phyloP scores from a whole-genome alignment of 2,329 filamentous ascomycete species.

The Curvularia eragrostidis region DNA sequence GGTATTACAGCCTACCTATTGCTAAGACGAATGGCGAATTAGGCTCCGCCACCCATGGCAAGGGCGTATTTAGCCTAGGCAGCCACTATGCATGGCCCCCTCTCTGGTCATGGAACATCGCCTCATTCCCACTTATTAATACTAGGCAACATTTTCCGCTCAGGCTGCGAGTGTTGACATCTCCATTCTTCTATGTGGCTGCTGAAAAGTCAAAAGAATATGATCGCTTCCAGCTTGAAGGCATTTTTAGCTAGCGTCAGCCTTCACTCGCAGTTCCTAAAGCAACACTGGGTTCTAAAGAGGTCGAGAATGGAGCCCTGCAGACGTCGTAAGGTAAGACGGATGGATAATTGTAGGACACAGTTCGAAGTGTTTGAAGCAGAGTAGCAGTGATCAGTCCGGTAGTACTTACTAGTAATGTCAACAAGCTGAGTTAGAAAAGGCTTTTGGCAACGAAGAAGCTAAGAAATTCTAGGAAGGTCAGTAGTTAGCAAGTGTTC shows the following conservation, averaged over 20 bases:
- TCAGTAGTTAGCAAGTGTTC: not conserved
- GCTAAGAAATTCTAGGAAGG: not conserved
- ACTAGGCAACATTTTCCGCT: not conserved
- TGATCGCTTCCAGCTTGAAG: constrained; percentile 10
- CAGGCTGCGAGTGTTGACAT: not conserved
- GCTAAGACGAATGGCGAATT: constrained; percentile 2
- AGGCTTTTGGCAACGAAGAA: not conserved
- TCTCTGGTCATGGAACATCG: not conserved
- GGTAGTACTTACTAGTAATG: not conserved
- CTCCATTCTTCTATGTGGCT: not conserved
- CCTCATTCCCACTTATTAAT: not conserved
- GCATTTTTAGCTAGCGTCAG: not conserved
- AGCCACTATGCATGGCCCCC: not conserved
- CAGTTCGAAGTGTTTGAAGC: not conserved
- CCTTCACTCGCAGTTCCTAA: not conserved
- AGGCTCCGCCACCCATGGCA: not conserved
- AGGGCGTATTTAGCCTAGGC: constrained; percentile 9
- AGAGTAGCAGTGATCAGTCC: not conserved
- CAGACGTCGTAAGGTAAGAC: not conserved
- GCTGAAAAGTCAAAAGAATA: constrained; percentile 2
- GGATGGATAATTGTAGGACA: not conserved
- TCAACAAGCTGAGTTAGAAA: not conserved
- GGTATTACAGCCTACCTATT: not conserved
- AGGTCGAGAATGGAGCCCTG: not conserved
- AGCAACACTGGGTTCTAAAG: not conserved